These are phyloP conservation scores for Letharia lupina DNA, from an alignment of 495 filamentous ascomycete genomes.

Conservation along the genomic window DNA sequence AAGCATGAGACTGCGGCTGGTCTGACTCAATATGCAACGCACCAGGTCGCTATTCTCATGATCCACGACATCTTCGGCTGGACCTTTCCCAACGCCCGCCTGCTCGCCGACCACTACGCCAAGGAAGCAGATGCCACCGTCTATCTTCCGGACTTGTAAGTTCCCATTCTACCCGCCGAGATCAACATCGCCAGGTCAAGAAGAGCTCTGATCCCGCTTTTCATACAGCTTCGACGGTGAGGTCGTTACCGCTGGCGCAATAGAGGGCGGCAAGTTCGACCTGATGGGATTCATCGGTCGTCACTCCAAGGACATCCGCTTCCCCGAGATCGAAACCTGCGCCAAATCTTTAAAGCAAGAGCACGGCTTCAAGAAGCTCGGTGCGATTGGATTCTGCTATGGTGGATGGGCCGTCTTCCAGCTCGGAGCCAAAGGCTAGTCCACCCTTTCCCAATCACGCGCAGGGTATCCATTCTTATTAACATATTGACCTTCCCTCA, in stretches of 20 bases:
- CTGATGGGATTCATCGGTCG: constrained; percentile 30
- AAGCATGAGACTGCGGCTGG: too few relatives aligned
- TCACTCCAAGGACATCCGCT: constrained; percentile 40
- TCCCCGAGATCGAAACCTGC: constrained; percentile 45
- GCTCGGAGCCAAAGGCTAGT: constrained; percentile 34
- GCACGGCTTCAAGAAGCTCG: constrained; percentile 35
- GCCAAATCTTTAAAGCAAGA: constrained; percentile 37
- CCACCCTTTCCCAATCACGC: background rate
- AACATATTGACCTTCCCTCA: background rate
- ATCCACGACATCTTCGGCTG: constrained; percentile 46
- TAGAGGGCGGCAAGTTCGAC: constrained; percentile 36
- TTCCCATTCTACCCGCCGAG: background rate
- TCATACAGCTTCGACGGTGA: constrained; percentile 30
- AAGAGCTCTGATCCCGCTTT: background rate
- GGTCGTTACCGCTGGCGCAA: constrained; percentile 27
- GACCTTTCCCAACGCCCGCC: constrained; percentile 38
- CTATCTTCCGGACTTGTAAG: constrained; percentile 40
- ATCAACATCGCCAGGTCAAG: background rate
- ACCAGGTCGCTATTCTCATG: constrained; percentile 14
- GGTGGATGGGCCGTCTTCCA: constrained; percentile 51
- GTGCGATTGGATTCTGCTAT: constrained; percentile 53
- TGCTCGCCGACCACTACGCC: constrained; percentile 45
- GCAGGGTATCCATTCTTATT: background rate
- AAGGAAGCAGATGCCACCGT: constrained; percentile 42
- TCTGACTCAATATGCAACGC: background rate